These are phyloP conservation scores for Jimgerdemannia flammicorona DNA, from an alignment of 192 early-diverging fungal species.

Conservation along the genomic window DNA sequence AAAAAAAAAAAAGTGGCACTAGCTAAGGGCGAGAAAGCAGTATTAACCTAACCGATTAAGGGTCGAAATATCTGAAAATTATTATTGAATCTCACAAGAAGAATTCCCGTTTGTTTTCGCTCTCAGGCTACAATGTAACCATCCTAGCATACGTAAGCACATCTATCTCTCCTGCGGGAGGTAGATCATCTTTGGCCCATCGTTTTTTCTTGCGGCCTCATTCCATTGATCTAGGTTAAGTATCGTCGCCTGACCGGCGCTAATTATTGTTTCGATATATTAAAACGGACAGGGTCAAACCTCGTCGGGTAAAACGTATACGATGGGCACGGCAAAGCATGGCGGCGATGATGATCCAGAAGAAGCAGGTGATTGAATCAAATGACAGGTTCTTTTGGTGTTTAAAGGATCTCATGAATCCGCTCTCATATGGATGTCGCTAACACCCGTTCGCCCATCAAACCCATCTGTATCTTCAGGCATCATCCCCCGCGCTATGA, in stretches of 20 bases:
- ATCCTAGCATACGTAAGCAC: slow-evolving; percentile 76
- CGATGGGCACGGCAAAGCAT: slow-evolving; percentile 80
- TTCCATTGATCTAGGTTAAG: too few species aligned
- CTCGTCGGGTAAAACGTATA: slow-evolving; percentile 93
- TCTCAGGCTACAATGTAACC: slow-evolving; percentile 91
- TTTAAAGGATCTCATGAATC: too few species aligned
- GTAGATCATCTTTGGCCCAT: not conserved
- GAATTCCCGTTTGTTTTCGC: slow-evolving; percentile 22
- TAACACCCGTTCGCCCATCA: slow-evolving; percentile 2
- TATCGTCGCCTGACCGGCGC: too few species aligned
- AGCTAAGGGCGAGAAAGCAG: too few species aligned
- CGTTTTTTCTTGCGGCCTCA: not conserved
- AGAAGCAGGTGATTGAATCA: slow-evolving; percentile 20
- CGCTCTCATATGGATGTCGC: too few species aligned
- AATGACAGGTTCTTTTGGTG: too few species aligned
- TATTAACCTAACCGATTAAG: too few species aligned
- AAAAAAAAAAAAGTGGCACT: slow-evolving; percentile 8
- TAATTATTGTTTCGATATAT: too few species aligned
- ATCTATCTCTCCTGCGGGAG: not conserved
- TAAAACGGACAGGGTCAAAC: slow-evolving; percentile 61
- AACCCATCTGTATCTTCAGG: slow-evolving; percentile 22
- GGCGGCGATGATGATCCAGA: slow-evolving; percentile 17
- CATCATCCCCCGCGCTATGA: slow-evolving; percentile 74
- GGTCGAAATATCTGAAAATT: too few species aligned
- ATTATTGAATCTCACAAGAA: too few species aligned